These are phyloP conservation scores for Excoecaria agallocha DNA, from an alignment of 345 rosid species.

Conservation along the genomic window DNA sequence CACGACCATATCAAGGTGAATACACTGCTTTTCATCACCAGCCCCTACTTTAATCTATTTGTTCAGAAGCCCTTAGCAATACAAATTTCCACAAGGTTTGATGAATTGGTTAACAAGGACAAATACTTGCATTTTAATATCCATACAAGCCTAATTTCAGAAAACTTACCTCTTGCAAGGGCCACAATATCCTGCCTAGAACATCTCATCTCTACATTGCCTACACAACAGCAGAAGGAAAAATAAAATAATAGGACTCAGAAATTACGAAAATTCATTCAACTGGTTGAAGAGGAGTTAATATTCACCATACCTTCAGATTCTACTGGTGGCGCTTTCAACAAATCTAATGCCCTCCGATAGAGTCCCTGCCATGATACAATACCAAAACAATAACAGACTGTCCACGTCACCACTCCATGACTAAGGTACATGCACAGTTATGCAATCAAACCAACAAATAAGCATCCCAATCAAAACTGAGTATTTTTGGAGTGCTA, in stretches of 20 bases:
- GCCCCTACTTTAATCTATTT: not conserved
- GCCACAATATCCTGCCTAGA: conserved; percentile 52
- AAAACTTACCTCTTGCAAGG: conserved; percentile 72
- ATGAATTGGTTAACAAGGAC: not conserved
- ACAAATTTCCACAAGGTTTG: not conserved
- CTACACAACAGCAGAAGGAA: conserved; percentile 15
- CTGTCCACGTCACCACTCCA: not conserved
- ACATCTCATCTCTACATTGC: conserved; percentile 22
- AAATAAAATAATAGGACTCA: conserved; percentile 4
- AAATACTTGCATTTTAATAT: not conserved
- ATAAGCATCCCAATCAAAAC: not conserved
- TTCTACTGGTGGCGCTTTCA: conserved; percentile 73
- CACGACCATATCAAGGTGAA: too few species aligned
- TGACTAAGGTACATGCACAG: not conserved
- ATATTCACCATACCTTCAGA: conserved; percentile 44
- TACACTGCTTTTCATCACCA: too few species aligned
- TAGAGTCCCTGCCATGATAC: conserved; percentile 57
- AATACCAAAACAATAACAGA: not conserved
- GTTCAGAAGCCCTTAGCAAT: not conserved
- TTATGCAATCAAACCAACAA: not conserved
- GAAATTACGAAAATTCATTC: not conserved
- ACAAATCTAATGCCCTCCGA: conserved; percentile 67
- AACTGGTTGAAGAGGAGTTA: not conserved
- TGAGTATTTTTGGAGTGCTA: too few species aligned
- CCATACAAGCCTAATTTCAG: not conserved